Percentiles rank a stretch among this genome's conserved stretches.
Conservation (phyloP, 805 yeast genomes). For the Candida germanica region DNA sequence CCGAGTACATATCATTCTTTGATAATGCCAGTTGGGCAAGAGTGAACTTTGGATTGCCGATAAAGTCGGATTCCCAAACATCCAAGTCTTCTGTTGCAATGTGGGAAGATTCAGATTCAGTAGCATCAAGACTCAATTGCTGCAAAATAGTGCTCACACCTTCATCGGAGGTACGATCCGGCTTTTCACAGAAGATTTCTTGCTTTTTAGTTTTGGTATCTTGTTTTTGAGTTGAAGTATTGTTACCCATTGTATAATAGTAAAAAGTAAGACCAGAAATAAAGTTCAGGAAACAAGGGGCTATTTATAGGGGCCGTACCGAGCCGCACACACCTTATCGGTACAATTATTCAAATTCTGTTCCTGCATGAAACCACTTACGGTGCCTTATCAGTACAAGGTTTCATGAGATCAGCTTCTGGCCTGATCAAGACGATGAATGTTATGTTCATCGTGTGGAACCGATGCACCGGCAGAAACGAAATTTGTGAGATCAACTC, state of each 20-base stretch:
- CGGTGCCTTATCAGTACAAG: no score
- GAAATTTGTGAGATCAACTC: background rate
- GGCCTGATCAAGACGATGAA: no score
- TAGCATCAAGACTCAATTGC: constrained; percentile 14
- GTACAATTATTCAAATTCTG: no score
- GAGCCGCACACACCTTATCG: no score
- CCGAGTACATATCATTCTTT: constrained; percentile 41
- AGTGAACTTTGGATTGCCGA: constrained; percentile 46
- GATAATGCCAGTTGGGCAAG: constrained; percentile 55
- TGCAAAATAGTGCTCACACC: constrained; percentile 12
- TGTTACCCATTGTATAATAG: constrained; percentile 9
- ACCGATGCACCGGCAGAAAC: background rate
- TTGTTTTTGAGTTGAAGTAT: constrained; percentile 3
- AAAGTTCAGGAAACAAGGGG: no score
- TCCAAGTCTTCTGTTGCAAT: constrained; percentile 24
- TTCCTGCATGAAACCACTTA: no score
- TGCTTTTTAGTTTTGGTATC: background rate
- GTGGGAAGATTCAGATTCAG: background rate
- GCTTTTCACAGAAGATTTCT: constrained; percentile 8
- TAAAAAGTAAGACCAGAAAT: no score
- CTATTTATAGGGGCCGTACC: no score
- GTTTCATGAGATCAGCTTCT: no score
- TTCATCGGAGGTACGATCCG: background rate
- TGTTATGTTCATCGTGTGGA: no score
- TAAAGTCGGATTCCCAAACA: constrained; percentile 46